Conservation (phyloP, 768 basidiomycete species). For the Leucosporidium creatinivorum region DNA sequence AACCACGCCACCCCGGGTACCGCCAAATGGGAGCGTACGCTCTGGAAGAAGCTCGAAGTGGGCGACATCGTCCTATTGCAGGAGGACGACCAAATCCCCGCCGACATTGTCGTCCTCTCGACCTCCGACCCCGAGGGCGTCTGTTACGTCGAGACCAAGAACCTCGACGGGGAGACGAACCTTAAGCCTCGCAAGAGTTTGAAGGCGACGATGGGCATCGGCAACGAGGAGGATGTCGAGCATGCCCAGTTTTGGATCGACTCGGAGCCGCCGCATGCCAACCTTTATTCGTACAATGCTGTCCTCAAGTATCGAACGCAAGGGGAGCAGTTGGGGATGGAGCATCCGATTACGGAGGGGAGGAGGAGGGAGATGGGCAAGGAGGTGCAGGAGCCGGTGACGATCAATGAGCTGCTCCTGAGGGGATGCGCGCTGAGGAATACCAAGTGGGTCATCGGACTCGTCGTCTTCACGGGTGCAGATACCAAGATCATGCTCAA, state of each 20-base stretch:
- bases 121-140: slow-evolving; percentile 85
- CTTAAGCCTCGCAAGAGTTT: slow-evolving; percentile 76
- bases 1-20: slow-evolving; percentile 59
- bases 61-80: slow-evolving; percentile 87
- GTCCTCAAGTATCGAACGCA: slow-evolving; percentile 62
- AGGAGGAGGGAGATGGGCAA: slow-evolving; percentile 15
- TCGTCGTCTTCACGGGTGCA: slow-evolving; percentile 86
- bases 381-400: slow-evolving; percentile 47
- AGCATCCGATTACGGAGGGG: slow-evolving; percentile 30
- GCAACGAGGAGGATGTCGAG: slow-evolving; percentile 82
- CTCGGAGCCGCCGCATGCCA: slow-evolving; percentile 87
- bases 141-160: slow-evolving; percentile 97
- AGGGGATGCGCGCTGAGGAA: slow-evolving; percentile 91
- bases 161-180: slow-evolving; percentile 95
- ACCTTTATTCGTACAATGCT: slow-evolving; percentile 82
- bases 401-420: slow-evolving; percentile 86
- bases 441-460: slow-evolving; percentile 86
- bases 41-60: slow-evolving; percentile 98
- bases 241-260: slow-evolving; percentile 80
- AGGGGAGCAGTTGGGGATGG: slow-evolving; percentile 50
- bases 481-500: slow-evolving; percentile 58
- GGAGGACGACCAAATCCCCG: slow-evolving; percentile 93
- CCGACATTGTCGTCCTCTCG: slow-evolving; percentile 85
- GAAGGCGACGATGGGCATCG: slow-evolving; percentile 64
- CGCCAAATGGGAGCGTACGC: slow-evolving; percentile 83